Base-by-base conservation (phyloP, 2,329 filamentous ascomycete species). In the Aspergillus proliferans region DNA sequence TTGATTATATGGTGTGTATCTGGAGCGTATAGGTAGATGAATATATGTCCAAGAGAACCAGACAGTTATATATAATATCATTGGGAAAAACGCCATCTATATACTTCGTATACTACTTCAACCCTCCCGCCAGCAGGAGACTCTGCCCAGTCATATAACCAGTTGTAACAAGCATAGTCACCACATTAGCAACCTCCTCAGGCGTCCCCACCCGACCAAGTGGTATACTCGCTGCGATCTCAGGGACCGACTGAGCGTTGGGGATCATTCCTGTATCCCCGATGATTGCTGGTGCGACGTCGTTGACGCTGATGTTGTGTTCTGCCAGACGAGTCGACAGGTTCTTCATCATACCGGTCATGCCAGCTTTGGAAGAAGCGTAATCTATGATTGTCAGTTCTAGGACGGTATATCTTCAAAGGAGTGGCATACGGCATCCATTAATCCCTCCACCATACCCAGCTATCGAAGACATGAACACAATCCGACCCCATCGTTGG, bases 281-380 rank as follows among this genome's bases (percentile, higher is more conserved):
- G 54, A 86, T 85, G 81, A 86, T 85, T 2, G 82, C 83, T 0
- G 83, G 83, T 3, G 81, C 80, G n/a, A 86, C 80, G 53, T 85
- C 82, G 51, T 86, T 85, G 49, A 85, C 80, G 12, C 81, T 83
- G 56, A 86, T 82, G 28, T 82, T 81, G 56, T 74, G 75, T 48
- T 76, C 73, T 2, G 80, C 82, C 19, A 85, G 73, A 42, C 80
- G 79, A 1, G 72, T 75, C 1, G 82, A 76, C 26, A 86, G 70
- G 53, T 84, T 85, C 60, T 77, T 80, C 78, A 84, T 84, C 78
- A 85, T 80, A 2, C 79, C 79, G 4, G 77, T 80, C 52, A 86
- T 63, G 2, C 82, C 83, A 6, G 77, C 81, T 63, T 84, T 84
- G 24, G 77, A 80, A 3, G 81, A 80, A 4, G 80, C 80, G 51